phyloP scores from a whole-genome alignment of 1,284 basidiomycete species.

The Rhodotorula sp. region DNA sequence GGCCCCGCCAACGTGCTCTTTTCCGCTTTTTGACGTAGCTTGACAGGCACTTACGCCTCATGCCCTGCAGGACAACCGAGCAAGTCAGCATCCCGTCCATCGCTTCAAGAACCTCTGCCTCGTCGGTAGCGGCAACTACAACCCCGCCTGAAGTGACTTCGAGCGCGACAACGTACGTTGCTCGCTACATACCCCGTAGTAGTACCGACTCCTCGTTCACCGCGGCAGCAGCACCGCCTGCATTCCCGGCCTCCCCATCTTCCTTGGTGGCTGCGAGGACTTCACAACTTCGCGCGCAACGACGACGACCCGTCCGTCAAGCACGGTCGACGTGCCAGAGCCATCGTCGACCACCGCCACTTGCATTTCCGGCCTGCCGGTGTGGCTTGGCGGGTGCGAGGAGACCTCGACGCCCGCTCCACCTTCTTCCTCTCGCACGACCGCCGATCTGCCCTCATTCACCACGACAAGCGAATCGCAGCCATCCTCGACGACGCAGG shows the following conservation, averaged over 20 bases:
- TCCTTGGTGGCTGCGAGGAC: not conserved
- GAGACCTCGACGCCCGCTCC: not conserved
- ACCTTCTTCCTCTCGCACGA: not conserved
- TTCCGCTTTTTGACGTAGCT: too few species aligned
- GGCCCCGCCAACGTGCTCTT: too few species aligned
- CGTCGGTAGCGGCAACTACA: not conserved
- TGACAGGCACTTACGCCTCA: too few species aligned
- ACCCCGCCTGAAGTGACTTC: not conserved
- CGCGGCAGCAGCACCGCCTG: not conserved
- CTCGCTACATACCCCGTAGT: not conserved
- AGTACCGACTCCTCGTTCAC: not conserved
- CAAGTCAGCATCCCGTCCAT: too few species aligned
- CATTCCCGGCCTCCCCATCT: not conserved
- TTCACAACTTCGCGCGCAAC: not conserved
- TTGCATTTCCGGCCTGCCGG: slow-evolving; percentile 5
- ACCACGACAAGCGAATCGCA: not conserved
- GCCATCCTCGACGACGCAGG: not conserved
- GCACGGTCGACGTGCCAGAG: not conserved
- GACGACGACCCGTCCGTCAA: not conserved
- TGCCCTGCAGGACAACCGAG: too few species aligned
- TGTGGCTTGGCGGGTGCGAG: not conserved
- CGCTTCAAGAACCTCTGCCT: not conserved
- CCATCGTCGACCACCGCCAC: not conserved
- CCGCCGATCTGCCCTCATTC: not conserved
- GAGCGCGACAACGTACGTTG: not conserved